These are phyloP conservation scores for Combretum micranthum DNA, from an alignment of 345 rosid genomes.

Conservation along the genomic window DNA sequence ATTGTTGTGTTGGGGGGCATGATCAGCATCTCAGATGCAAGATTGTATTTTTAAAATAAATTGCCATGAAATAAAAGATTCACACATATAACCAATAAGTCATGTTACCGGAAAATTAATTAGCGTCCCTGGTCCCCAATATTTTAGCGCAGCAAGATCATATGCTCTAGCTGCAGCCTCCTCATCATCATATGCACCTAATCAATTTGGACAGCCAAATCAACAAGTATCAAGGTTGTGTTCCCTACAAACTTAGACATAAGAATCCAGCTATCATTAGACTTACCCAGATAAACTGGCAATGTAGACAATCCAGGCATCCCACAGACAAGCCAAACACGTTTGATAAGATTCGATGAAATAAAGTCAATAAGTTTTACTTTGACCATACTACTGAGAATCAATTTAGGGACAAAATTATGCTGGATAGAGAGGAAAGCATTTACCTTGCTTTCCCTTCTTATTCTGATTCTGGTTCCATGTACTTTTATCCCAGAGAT, in stretches of 20 bases:
- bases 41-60: not conserved
- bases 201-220: constrained; percentile 8
- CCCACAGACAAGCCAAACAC: constrained; percentile 27
- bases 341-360: not conserved
- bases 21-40: not conserved
- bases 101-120: constrained; percentile 86
- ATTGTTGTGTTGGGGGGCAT: constrained; percentile 2
- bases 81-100: not conserved
- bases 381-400: no score
- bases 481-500: constrained; percentile 98
- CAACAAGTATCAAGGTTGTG: not conserved
- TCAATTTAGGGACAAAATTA: not conserved
- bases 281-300: constrained; percentile 94
- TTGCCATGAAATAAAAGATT: no score
- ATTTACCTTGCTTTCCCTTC: constrained; percentile 94
- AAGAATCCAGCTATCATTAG: constrained; percentile 1
- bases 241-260: not conserved
- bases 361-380: no score
- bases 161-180: constrained; percentile 99
- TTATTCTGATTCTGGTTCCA: constrained; percentile 99
- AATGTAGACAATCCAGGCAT: constrained; percentile 3
- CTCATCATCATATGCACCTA: constrained; percentile 99
- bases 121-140: constrained; percentile 99
- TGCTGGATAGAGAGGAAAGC: not conserved
- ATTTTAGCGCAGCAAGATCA: constrained; percentile 95